Conservation (phyloP, 2,329 filamentous ascomycete species). For the Penicillium sp. region DNA sequence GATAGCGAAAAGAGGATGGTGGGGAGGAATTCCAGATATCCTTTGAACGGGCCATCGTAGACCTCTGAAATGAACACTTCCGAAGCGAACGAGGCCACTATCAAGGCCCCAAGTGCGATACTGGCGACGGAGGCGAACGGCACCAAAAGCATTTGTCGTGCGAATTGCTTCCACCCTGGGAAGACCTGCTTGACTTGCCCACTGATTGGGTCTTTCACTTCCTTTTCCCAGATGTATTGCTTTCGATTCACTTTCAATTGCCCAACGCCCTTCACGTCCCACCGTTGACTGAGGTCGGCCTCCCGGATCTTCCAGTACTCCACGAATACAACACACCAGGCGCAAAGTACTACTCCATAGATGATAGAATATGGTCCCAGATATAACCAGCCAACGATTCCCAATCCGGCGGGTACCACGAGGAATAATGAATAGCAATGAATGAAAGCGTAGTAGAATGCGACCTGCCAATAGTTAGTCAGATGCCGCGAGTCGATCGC, state of each 20-base stretch:
- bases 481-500: not conserved
- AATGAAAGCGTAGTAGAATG: constrained; percentile 93
- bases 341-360: constrained; percentile 74
- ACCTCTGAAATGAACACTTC: constrained; percentile 96
- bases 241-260: constrained; percentile 75
- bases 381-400: constrained; percentile 76
- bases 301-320: constrained; percentile 98
- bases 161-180: constrained; percentile 71
- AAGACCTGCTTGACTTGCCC: constrained; percentile 78
- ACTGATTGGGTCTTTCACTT: constrained; percentile 76
- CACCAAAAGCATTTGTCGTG: constrained; percentile 76
- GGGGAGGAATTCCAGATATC: constrained; percentile 80
- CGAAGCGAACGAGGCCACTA: constrained; percentile 83
- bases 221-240: constrained; percentile 78
- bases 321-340: constrained; percentile 90
- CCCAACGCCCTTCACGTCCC: constrained; percentile 85
- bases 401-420: constrained; percentile 77
- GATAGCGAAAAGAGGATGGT: constrained; percentile 82
- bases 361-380: constrained; percentile 80
- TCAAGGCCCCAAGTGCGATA: constrained; percentile 74
- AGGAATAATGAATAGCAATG: constrained; percentile 88
- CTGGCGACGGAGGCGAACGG: constrained; percentile 80
- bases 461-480: constrained; percentile 57
- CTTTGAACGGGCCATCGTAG: constrained; percentile 85
- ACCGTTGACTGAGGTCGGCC: constrained; percentile 79